phyloP scores from a whole-genome alignment of 495 filamentous ascomycete species.

The Venustampulla echinocandica region DNA sequence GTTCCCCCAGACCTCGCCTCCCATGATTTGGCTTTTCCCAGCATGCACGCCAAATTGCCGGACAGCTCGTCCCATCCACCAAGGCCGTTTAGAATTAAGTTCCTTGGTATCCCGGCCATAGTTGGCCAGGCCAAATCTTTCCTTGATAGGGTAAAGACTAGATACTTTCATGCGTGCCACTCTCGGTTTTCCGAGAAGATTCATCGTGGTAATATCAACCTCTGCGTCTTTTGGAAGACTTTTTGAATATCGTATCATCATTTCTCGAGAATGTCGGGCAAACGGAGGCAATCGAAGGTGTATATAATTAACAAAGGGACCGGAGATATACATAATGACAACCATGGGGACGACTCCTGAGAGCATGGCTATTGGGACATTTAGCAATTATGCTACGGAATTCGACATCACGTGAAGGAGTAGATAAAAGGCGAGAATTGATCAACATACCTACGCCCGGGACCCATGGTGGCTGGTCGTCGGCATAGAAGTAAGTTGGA shows the following conservation, averaged over 20 bases:
- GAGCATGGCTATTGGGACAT: constrained; percentile 50
- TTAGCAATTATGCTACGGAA: neutral
- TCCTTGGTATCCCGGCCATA: constrained; percentile 32
- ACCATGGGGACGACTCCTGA: constrained; percentile 56
- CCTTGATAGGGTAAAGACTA: constrained; percentile 38
- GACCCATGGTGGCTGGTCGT: constrained; percentile 30
- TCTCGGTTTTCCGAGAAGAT: constrained; percentile 48
- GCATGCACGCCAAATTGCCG: constrained; percentile 19
- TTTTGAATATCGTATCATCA: constrained; percentile 54
- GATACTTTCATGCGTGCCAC: constrained; percentile 35
- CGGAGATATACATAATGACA: constrained; percentile 54
- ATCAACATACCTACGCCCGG: constrained; percentile 36
- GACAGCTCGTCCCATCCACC: constrained; percentile 23
- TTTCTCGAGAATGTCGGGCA: constrained; percentile 59
- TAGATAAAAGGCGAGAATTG: neutral
- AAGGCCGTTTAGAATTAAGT: constrained; percentile 19
- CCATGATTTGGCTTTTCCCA: constrained; percentile 4
- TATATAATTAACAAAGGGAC: constrained; percentile 64
- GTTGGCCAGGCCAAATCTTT: constrained; percentile 44
- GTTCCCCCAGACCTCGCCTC: constrained; percentile 18
- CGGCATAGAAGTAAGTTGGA: constrained; percentile 45
- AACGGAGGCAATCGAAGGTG: constrained; percentile 60
- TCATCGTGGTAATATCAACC: constrained; percentile 65
- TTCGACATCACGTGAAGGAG: constrained; percentile 2
- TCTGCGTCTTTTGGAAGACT: constrained; percentile 53